Percentiles rank a stretch among this genome's conserved stretches.
Evolutionary conservation across 2,329 filamentous ascomycete genomes (phyloP).

Genomic region (Pseudonectria foliicola): DNA sequence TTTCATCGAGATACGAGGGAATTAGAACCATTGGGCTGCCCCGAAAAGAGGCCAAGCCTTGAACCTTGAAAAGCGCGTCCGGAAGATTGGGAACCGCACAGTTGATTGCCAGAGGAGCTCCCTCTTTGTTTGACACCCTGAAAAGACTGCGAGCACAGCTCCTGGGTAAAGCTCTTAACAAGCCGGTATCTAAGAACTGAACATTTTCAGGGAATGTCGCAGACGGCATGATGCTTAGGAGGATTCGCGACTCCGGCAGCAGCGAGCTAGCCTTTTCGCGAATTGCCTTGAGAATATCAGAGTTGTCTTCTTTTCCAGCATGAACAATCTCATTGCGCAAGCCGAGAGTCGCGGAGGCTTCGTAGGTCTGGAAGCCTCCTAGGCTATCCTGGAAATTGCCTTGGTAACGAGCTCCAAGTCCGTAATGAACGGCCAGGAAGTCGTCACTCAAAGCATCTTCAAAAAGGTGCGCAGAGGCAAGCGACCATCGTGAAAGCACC

Average conservation of each 20-base stretch:
- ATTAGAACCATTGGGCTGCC: conserved; percentile 76
- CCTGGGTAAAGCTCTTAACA: conserved; percentile 70
- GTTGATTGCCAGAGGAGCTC: conserved; percentile 78
- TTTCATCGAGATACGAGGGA: conserved; percentile 83
- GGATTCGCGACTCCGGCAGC: conserved; percentile 70
- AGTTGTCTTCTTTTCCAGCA: conserved; percentile 81
- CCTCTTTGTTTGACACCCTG: conserved; percentile 35
- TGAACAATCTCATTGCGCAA: conserved; percentile 87
- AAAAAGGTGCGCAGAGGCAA: conserved; percentile 84
- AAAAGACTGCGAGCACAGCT: conserved; percentile 57
- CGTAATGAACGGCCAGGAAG: conserved; percentile 81
- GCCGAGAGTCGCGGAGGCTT: conserved; percentile 83
- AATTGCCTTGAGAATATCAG: conserved; percentile 85
- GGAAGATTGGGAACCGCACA: conserved; percentile 81
- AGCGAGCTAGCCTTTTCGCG: conserved; percentile 76
- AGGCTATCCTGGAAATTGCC: conserved; percentile 97
- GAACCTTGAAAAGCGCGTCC: conserved; percentile 73
- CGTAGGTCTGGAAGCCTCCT: conserved; percentile 93
- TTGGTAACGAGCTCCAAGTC: conserved; percentile 82
- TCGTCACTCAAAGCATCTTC: conserved; percentile 86
- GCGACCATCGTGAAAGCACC: conserved; percentile 74
- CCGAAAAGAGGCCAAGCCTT: conserved; percentile 75
- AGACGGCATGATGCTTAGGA: conserved; percentile 76
- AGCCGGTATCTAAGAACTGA: conserved; percentile 66
- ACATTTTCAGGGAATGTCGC: conserved; percentile 78